Base-by-base conservation (phyloP, 78 protist species). In the Cavenderia fasciculata region DNA sequence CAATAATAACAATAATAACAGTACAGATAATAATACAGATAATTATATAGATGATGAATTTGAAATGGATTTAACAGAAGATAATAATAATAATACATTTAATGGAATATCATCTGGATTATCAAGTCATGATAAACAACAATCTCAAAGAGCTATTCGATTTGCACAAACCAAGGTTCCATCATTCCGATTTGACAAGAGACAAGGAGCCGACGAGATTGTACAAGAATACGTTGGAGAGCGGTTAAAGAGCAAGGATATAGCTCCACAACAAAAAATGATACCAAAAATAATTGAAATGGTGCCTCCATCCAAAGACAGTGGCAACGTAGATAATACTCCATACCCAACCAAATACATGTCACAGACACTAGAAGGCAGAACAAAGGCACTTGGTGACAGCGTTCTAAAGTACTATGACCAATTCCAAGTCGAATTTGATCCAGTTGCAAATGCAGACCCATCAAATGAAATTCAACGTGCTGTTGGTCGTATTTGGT, bases 401-500 rank as follows among this genome's bases (percentile, higher is more conserved):
- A 23, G 57, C 0, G 72, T 59, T 2, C 27, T 31, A 10, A 0
- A 43, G 21, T 72, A 23, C 33, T 16, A 12, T 10, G 31, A 47
- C 21, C 10, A 70, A 38, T 47, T 47, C 38, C 10, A 33, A 0
- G 14, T 18, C 27, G 54, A 18, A 14, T 49, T 49, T 12, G 63
- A 23, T 0, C n/a, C 0, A 73, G 11, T 23, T 14, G 38, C 0
- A 27, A 49, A 49, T 49, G 19, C 10, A 18, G 7, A 40, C 57
- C 34, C 68, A 29, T 25, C 19, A 33, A n/a, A 0, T 31, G 41
- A 25, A 34, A 29, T 43, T 4, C 2, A 19, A n/a, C 72, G 90
- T 41, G 11, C 41, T 2, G 49, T 57, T 4, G 90, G 90, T 68
- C 51, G 90, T 49, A 78, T 68, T 5, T 68, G 76, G 77, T 12